Evolutionary conservation across 805 yeast genomes (phyloP).

Genomic region (Lipomyces sp.): DNA sequence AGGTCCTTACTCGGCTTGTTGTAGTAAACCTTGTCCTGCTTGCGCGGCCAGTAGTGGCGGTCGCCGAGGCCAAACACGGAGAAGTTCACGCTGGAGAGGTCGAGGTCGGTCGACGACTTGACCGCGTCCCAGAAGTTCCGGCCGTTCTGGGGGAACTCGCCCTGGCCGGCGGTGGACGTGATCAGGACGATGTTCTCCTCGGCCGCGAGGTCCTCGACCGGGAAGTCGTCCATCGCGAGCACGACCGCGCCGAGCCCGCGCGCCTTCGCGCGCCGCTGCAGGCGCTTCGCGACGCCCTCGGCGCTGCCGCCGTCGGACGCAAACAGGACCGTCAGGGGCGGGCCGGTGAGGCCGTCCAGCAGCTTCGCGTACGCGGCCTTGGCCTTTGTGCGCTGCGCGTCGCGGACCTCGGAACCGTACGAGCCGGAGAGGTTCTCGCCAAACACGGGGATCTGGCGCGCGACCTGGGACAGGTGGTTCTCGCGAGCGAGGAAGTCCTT

Average conservation of each 20-base stretch:
- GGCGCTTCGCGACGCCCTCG: constrained; percentile 71
- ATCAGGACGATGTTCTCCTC: constrained; percentile 68
- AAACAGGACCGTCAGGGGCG: constrained; percentile 79
- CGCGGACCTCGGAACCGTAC: constrained; percentile 58
- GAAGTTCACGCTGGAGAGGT: constrained; percentile 54
- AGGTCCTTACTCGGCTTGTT: constrained; percentile 86
- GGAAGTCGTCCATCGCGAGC: constrained; percentile 66
- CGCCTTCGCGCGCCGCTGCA: constrained; percentile 72
- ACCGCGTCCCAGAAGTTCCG: constrained; percentile 70
- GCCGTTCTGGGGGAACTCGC: constrained; percentile 83
- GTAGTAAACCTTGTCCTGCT: constrained; percentile 89
- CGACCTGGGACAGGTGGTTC: constrained; percentile 75
- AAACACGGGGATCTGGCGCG: constrained; percentile 66
- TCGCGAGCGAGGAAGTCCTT: constrained; percentile 83
- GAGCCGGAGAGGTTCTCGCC: constrained; percentile 67
- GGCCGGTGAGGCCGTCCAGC: constrained; percentile 85
- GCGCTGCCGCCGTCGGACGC: constrained; percentile 95
- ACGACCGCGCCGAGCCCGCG: constrained; percentile 71
- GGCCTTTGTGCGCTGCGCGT: constrained; percentile 62
- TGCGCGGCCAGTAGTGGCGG: constrained; percentile 92
- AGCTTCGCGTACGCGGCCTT: constrained; percentile 72
- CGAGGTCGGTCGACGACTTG: constrained; percentile 59
- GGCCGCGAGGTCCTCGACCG: constrained; percentile 67
- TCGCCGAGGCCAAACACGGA: constrained; percentile 79
- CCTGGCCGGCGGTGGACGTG: constrained; percentile 79